Evolutionary conservation across 768 basidiomycete species (phyloP), one percentile per base, ranked within the genome.

Genomic region (Kwoniella mangroviensis): DNA sequence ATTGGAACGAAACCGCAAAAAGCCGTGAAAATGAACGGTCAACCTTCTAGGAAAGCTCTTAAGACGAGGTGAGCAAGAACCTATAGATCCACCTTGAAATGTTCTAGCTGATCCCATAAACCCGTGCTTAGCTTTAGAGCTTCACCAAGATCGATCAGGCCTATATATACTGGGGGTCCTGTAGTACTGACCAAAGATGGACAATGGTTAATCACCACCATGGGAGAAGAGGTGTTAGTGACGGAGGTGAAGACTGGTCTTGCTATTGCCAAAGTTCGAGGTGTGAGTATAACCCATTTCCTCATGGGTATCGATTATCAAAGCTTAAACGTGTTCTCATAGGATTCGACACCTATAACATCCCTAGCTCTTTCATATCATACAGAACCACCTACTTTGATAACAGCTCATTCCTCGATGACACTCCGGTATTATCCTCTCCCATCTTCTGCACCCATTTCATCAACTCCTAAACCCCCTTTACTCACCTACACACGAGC

Each of bases 81-180:
- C 7, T 12, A n/a, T 5, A 45, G 10, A 22, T 9, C 55, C 12
- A 43, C 17, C 19, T 10, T 4, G 10, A 22, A 13, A 6, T 45
- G 19, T 34, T 17, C 19, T 49, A 5, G 42, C 49, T 58, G 41
- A 41, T 21, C 5, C 26, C 26, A n/a, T 3, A 34, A 11, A 9
- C 15, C 26, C 26, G 40, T 21, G 10, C 9, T 12, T 59, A 81
- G 80, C 67, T 83, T 76, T 65, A 78, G 82, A 73, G 79, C 82
- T 3, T 83, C 82, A 5, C 79, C 79, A 22, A 66, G 71, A 17
- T 83, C 82, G 2, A 70, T 84, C n/a, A 69, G 75, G 45, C 93
- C 95, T 3, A 84, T 96, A 54, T 92, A 97, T 80, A 98, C 96
- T 1, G 88, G 88, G 51, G 97, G 97, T 40, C 91, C 93, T 17